phyloP scores from a whole-genome alignment of 352 stramenopile species.

The Globisporangium irregulare region DNA sequence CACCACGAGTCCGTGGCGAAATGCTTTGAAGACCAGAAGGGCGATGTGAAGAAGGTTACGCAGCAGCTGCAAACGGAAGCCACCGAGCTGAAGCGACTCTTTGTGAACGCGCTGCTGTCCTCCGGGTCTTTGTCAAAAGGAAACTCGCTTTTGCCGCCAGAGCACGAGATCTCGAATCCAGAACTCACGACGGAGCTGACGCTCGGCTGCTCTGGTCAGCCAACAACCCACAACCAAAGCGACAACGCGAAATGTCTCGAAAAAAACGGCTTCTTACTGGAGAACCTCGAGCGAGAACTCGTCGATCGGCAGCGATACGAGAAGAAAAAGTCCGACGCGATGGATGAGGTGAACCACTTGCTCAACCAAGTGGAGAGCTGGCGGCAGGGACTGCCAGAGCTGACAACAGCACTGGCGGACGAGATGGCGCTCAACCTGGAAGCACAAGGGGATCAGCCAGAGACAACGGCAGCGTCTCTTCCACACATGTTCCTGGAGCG shows the following conservation, averaged over 20 bases:
- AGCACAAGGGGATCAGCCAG: slow-evolving; percentile 10
- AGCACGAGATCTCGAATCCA: slow-evolving; percentile 14
- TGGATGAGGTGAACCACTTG: slow-evolving; percentile 16
- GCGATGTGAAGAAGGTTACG: slow-evolving; percentile 53
- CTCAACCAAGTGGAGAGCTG: slow-evolving; percentile 43
- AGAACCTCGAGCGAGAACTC: slow-evolving; percentile 43
- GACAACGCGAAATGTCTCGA: not conserved
- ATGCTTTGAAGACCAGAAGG: slow-evolving; percentile 71
- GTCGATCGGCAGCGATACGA: slow-evolving; percentile 19
- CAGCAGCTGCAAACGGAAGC: slow-evolving; percentile 69
- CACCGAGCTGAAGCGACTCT: slow-evolving; percentile 61
- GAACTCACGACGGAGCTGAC: slow-evolving; percentile 8
- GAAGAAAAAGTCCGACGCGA: slow-evolving; percentile 13
- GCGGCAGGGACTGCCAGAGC: slow-evolving; percentile 24
- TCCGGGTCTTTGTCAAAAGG: slow-evolving; percentile 15
- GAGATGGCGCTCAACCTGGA: slow-evolving; percentile 29
- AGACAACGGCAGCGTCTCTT: slow-evolving; percentile 19
- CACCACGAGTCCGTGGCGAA: slow-evolving; percentile 78
- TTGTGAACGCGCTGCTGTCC: slow-evolving; percentile 52
- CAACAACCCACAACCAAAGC: not conserved
- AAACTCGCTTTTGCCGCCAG: not conserved
- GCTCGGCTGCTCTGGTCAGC: not conserved
- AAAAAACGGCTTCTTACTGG: slow-evolving; percentile 36
- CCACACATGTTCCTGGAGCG: slow-evolving; percentile 26
- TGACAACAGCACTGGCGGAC: slow-evolving; percentile 30